phyloP scores from a whole-genome alignment of 176 grass and related monocot genomes.

The Triticum urartu region DNA sequence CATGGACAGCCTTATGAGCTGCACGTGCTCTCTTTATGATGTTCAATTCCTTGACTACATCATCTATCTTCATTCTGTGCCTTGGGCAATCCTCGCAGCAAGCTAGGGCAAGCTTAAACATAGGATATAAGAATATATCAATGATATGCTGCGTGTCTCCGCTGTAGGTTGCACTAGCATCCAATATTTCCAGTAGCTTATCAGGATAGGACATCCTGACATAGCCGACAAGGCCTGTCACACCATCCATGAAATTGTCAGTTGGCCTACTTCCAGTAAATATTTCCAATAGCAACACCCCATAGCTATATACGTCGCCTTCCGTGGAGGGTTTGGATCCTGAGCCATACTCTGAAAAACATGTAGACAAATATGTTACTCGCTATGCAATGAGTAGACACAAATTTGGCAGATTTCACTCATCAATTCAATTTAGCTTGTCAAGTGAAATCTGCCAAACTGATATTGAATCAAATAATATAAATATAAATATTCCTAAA shows the following conservation, averaged over 20 bases:
- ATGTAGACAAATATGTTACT: background rate
- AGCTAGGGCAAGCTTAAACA: background rate
- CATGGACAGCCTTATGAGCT: too few relatives aligned
- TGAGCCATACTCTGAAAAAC: conserved; percentile 9
- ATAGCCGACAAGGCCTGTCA: background rate
- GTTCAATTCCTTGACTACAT: background rate
- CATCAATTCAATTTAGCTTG: too few relatives aligned
- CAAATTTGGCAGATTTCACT: background rate
- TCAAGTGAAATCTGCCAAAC: too few relatives aligned
- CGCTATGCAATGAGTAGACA: background rate
- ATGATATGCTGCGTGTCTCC: background rate
- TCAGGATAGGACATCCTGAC: conserved; percentile 12
- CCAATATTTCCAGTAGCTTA: conserved; percentile 16
- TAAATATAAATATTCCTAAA: too few relatives aligned
- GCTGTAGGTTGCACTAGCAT: background rate
- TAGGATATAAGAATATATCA: background rate
- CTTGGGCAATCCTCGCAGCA: background rate
- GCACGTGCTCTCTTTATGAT: background rate
- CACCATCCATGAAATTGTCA: too few relatives aligned
- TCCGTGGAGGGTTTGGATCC: conserved; percentile 1
- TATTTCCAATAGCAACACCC: conserved; percentile 26
- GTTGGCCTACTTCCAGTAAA: conserved; percentile 22
- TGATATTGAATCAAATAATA: too few relatives aligned
- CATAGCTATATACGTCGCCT: background rate
- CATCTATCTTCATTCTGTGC: too few relatives aligned